Evolutionary conservation across 1,139 yeast genomes (phyloP).

Genomic region (Scheffersomyces quercinus): DNA sequence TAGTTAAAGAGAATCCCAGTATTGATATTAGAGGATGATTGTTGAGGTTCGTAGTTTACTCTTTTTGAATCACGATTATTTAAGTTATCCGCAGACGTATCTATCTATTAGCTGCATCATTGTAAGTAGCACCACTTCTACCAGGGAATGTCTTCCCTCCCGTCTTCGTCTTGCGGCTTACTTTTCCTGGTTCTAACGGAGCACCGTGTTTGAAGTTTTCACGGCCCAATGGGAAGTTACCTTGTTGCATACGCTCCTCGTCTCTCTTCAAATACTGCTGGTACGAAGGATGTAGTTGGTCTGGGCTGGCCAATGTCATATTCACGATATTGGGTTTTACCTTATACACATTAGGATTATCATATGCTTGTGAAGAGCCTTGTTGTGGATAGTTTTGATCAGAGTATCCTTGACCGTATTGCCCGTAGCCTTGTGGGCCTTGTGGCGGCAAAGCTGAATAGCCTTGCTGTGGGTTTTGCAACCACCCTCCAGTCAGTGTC

Average conservation of each 20-base stretch:
- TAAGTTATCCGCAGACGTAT: not conserved
- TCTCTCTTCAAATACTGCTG: conserved; percentile 36
- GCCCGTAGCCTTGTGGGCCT: not conserved
- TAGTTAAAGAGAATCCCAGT: too few relatives aligned
- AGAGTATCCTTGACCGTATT: not conserved
- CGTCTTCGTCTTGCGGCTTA: conserved; percentile 19
- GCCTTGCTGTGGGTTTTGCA: conserved; percentile 2
- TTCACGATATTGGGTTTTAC: conserved; percentile 39
- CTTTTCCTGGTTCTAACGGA: conserved; percentile 33
- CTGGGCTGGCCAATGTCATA: conserved; percentile 36
- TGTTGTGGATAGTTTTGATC: conserved; percentile 1
- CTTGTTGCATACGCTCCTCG: conserved; percentile 31
- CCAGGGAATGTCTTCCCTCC: conserved; percentile 44
- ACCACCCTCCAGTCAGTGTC: not conserved
- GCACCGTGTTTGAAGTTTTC: conserved; percentile 34
- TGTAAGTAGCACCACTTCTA: conserved; percentile 38
- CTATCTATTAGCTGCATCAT: conserved; percentile 36
- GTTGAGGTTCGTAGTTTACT: too few relatives aligned
- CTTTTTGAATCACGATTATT: too few relatives aligned
- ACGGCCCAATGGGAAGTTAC: conserved; percentile 30
- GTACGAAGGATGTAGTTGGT: conserved; percentile 40
- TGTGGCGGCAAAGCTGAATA: not conserved
- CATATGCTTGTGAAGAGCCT: not conserved
- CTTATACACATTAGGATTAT: conserved; percentile 25
- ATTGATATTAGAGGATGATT: too few relatives aligned